Conservation (phyloP, 2,329 filamentous ascomycete species). For the Penicillium aurantiogriseum region DNA sequence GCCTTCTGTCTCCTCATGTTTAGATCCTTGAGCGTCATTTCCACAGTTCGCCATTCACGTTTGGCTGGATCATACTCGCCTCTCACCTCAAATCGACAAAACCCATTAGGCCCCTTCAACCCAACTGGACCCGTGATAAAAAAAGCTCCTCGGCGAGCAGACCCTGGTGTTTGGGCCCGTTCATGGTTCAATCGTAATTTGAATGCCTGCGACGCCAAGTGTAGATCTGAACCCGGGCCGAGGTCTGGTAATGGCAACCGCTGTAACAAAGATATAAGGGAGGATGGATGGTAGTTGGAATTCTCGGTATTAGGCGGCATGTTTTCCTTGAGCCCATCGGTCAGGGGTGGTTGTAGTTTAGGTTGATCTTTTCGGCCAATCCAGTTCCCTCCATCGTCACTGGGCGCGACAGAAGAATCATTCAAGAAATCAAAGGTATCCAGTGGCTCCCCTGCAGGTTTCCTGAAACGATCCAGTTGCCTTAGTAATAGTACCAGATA, state of each 20-base stretch:
- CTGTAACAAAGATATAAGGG: constrained; percentile 33
- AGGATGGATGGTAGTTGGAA: constrained; percentile 26
- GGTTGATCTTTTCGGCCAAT: constrained; percentile 19
- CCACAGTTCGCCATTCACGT: constrained; percentile 31
- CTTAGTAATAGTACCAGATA: constrained; percentile 30
- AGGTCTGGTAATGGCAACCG: constrained; percentile 36
- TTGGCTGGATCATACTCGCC: constrained; percentile 38
- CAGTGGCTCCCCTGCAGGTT: constrained; percentile 13
- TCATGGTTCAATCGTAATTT: constrained; percentile 30
- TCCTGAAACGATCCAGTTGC: constrained; percentile 28
- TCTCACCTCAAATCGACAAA: constrained; percentile 37
- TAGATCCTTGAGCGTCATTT: constrained; percentile 34
- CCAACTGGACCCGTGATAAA: constrained; percentile 37
- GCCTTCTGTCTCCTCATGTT: constrained; percentile 29
- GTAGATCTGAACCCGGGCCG: constrained; percentile 36
- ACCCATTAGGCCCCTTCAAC: constrained; percentile 33
- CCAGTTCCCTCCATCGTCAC: constrained; percentile 17
- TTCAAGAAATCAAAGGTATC: constrained; percentile 16
- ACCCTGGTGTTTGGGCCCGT: constrained; percentile 17
- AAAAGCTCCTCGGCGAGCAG: constrained; percentile 34
- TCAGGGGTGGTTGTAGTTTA: constrained; percentile 18
- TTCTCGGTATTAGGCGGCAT: constrained; percentile 17
- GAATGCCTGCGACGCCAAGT: constrained; percentile 34
- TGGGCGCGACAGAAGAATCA: constrained; percentile 13
- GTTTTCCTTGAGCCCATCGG: constrained; percentile 15